Percentiles rank a stretch among this genome's conserved stretches.
Evolutionary conservation across 805 yeast species (phyloP).

Genomic region (Barnettozyma salicaria): DNA sequence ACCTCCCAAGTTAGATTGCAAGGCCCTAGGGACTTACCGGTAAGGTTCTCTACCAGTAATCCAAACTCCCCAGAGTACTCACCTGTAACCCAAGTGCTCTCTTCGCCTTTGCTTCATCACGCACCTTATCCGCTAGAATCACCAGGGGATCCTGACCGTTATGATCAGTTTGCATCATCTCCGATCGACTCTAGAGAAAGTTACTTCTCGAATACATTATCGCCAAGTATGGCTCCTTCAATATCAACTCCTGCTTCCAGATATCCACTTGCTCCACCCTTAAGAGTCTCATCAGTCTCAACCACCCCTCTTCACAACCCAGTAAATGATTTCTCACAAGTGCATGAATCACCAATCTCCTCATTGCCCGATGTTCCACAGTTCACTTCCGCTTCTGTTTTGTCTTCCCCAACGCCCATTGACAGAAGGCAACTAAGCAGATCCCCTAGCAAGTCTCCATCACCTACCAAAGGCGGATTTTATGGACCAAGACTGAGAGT

Average conservation of each 20-base stretch:
- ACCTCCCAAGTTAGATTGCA: conserved; percentile 8
- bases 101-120: background rate
- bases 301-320: conserved; percentile 3
- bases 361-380: conserved; percentile 22
- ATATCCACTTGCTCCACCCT: conserved; percentile 5
- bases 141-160: conserved; percentile 4
- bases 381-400: conserved; percentile 11
- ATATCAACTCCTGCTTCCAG: background rate
- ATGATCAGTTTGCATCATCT: conserved; percentile 9
- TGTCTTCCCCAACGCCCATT: background rate
- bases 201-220: background rate
- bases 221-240: background rate
- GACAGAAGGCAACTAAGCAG: conserved; percentile 1
- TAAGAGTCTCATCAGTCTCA: conserved; percentile 10
- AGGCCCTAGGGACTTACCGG: conserved; percentile 23
- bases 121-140: conserved; percentile 8
- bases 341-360: conserved; percentile 14
- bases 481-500: conserved; percentile 23
- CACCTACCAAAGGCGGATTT: conserved; percentile 15
- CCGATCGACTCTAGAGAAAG: conserved; percentile 8
- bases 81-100: background rate
- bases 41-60: conserved; percentile 8
- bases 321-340: conserved; percentile 6
- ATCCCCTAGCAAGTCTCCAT: conserved; percentile 13
- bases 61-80: background rate